Evolutionary conservation across 176 grass and related monocot species (phyloP).

Genomic region (Zoysia pacifica): DNA sequence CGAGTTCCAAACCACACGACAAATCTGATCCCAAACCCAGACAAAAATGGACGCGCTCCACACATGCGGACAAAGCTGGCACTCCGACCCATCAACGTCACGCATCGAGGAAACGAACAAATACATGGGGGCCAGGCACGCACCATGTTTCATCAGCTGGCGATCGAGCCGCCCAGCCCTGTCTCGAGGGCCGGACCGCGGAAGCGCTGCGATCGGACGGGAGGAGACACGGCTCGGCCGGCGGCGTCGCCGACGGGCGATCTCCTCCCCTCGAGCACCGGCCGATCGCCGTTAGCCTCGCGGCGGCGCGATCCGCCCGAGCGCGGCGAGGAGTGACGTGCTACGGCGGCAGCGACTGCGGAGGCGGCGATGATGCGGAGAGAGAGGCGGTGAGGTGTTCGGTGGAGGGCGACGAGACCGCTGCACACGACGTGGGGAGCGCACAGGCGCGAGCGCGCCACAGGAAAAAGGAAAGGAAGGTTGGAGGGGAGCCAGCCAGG

Average conservation of each 20-base stretch:
- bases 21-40: constrained; percentile 39
- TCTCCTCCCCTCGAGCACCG: constrained; percentile 51
- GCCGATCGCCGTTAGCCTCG: constrained; percentile 39
- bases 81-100: constrained; percentile 38
- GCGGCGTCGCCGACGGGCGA: constrained; percentile 52
- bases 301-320: constrained; percentile 38
- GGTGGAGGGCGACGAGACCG: constrained; percentile 42
- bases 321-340: not conserved
- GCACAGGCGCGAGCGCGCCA: constrained; percentile 2
- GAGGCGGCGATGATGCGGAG: constrained; percentile 9
- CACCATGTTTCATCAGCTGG: constrained; percentile 66
- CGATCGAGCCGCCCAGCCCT: constrained; percentile 24
- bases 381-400: constrained; percentile 2
- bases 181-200: constrained; percentile 12
- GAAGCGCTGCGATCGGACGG: constrained; percentile 36
- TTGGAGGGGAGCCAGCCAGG: not conserved
- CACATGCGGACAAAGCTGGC: constrained; percentile 41
- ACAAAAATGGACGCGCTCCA: not conserved
- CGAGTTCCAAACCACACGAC: constrained; percentile 46
- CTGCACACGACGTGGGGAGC: constrained; percentile 25
- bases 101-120: constrained; percentile 1
- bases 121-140: constrained; percentile 14
- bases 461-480: not conserved
- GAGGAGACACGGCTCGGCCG: constrained; percentile 61
- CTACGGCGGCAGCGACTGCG: not conserved